Evolutionary conservation across 2,329 filamentous ascomycete species (phyloP), one percentile per base, ranked within the genome.

Genomic region (Tolypocladium nubicola): DNA sequence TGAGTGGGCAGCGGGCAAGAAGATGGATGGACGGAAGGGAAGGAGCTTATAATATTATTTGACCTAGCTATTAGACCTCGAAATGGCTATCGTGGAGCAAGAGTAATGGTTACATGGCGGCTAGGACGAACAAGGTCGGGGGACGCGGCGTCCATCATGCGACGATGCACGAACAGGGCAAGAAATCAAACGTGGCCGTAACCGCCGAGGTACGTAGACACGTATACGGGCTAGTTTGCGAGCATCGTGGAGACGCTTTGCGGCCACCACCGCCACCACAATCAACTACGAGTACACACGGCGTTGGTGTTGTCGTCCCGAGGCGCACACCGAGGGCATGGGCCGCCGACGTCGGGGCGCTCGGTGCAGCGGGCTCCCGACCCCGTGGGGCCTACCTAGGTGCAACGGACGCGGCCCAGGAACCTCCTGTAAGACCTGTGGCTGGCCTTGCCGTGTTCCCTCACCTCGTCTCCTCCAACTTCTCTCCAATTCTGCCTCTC

Each of bases 21-120:
- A 26, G 37, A 30, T 38, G 37, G 52, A 39, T 21, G 52, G 33
- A 23, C n/a, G 33, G 50, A 39, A 33, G 35, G 5, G 39, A 16
- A 16, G 1, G 35, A 10, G n/a, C 35, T 47, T 54, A 40, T 47
- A 35, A 23, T 47, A 54, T 54, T 54, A 54, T 57, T 57, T 47
- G 56, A 57, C 56, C 56, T 54, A 47, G 33, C n/a, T 45, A 57
- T 57, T 57, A 57, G 56, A 54, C 52, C 50, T 49, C 9, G 55
- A 47, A 57, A 57, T 35, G n/a, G 23, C 30, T 26, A 57, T 55
- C 40, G 50, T 53, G 49, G 47, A 9, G 38, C 55, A 13, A 2
- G 37, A 11, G 35, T 5, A 37, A 14, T 37, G 11, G 13, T 37
- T 37, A 37, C 35, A 37, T 37, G 35, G 11, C 35, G 35, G 35